Percentiles rank a stretch among this genome's conserved stretches.
Conservation (phyloP, 2,329 filamentous ascomycete genomes). For the Delphinella strobiligena region DNA sequence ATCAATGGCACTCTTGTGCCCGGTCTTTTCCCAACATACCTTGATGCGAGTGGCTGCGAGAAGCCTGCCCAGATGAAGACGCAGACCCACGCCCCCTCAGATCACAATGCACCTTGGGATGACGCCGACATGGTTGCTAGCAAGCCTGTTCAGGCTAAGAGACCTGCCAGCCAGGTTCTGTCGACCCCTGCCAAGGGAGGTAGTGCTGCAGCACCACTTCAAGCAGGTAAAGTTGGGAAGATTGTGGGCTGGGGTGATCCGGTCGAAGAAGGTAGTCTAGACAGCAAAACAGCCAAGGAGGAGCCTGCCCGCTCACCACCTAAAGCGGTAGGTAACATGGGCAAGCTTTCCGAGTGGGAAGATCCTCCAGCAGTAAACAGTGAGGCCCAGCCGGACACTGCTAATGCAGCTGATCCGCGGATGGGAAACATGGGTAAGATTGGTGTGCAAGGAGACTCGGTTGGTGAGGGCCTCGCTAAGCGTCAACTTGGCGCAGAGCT, state of each 20-base stretch:
- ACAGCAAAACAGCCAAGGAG: slow-evolving; percentile 6
- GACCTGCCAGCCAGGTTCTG: background rate
- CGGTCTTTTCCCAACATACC: slow-evolving; percentile 65
- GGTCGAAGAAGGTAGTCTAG: slow-evolving; percentile 11
- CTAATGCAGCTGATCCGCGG: no score
- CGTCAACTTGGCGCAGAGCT: slow-evolving; percentile 4
- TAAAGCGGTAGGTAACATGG: background rate
- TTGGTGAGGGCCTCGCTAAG: background rate
- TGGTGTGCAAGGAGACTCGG: background rate
- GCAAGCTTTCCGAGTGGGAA: slow-evolving; percentile 11
- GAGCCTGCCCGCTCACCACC: background rate
- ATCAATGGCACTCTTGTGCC: slow-evolving; percentile 51
- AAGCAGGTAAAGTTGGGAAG: slow-evolving; percentile 11
- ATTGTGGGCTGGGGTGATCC: slow-evolving; percentile 12
- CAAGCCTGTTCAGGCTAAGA: background rate
- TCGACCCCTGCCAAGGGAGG: background rate
- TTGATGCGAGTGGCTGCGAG: slow-evolving; percentile 75
- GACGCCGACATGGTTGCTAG: slow-evolving; percentile 2
- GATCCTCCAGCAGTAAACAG: background rate
- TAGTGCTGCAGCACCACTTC: slow-evolving; percentile 2
- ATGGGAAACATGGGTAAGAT: no score
- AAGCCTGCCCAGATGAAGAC: slow-evolving; percentile 29
- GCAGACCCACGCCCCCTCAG: slow-evolving; percentile 5
- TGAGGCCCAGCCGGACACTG: no score
- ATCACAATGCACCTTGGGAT: background rate